phyloP scores from a whole-genome alignment of 2,329 filamentous ascomycete genomes.

The Teratosphaeria viscida region DNA sequence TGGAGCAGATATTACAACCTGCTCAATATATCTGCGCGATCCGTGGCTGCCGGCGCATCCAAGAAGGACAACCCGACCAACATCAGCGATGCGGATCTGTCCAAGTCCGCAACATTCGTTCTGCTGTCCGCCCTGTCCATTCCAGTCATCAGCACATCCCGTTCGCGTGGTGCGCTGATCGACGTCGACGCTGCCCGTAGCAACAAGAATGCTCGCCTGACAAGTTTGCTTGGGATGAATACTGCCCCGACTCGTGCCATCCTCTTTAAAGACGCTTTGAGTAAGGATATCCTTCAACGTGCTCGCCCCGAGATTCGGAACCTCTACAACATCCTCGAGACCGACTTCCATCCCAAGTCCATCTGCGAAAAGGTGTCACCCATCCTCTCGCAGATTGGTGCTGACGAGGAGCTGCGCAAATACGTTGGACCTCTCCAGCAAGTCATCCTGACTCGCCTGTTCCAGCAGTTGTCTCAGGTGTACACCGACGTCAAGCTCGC shows the following conservation, averaged over 20 bases:
- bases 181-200: constrained; percentile 95
- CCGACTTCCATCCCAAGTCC: constrained; percentile 96
- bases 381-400: constrained; percentile 85
- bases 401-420: constrained; percentile 91
- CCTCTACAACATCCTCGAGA: constrained; percentile 96
- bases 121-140: constrained; percentile 93
- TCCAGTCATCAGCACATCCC: constrained; percentile 95
- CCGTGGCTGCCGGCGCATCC: constrained; percentile 72
- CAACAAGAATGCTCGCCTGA: constrained; percentile 97
- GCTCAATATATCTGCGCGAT: constrained; percentile 75
- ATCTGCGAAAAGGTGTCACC: constrained; percentile 99
- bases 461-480: constrained; percentile 97
- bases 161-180: constrained; percentile 88
- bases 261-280: constrained; percentile 90
- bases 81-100: constrained; percentile 78
- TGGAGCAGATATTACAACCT: constrained; percentile 98
- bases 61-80: constrained; percentile 86
- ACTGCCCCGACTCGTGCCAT: constrained; percentile 78
- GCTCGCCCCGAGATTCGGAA: constrained; percentile 91
- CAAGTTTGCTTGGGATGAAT: constrained; percentile 88
- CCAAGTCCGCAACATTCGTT: constrained; percentile 91
- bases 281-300: constrained; percentile 87
- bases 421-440: constrained; percentile 94
- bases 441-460: constrained; percentile 93
- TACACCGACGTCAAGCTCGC: constrained; percentile 94